Conservation (phyloP, 345 rosid genomes). For the Pelargonium nanum region DNA sequence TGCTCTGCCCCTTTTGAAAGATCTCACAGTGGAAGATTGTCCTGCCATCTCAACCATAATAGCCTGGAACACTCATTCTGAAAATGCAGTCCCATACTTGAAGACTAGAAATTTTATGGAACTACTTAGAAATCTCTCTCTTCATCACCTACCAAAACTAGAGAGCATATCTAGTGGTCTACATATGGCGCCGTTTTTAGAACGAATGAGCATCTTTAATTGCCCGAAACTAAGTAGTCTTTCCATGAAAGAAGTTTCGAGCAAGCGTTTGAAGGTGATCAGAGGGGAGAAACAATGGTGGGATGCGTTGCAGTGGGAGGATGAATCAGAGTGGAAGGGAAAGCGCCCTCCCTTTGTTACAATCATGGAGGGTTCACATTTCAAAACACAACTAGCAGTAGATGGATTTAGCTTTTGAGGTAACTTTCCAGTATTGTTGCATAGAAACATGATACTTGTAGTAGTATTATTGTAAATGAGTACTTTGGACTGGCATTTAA, state of each 20-base stretch:
- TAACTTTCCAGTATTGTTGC: too few relatives aligned
- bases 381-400: too few relatives aligned
- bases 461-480: too few relatives aligned
- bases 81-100: neutral
- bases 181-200: neutral
- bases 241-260: neutral
- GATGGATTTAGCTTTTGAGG: too few relatives aligned
- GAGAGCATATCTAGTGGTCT: neutral
- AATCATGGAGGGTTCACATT: too few relatives aligned
- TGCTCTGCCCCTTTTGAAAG: neutral
- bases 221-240: too few relatives aligned
- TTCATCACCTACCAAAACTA: neutral
- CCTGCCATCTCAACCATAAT: neutral
- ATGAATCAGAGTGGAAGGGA: slow-evolving; percentile 4
- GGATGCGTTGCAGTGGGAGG: slow-evolving; percentile 12
- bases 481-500: too few relatives aligned
- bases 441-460: too few relatives aligned
- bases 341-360: too few relatives aligned
- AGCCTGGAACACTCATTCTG: neutral
- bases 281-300: slow-evolving; percentile 11
- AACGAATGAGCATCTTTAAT: neutral
- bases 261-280: slow-evolving; percentile 7
- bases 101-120: neutral
- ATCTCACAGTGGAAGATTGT: neutral
- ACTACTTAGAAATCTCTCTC: neutral